Evolutionary conservation across 352 stramenopile genomes (phyloP).

Genomic region (Aphanomyces euteiches): DNA sequence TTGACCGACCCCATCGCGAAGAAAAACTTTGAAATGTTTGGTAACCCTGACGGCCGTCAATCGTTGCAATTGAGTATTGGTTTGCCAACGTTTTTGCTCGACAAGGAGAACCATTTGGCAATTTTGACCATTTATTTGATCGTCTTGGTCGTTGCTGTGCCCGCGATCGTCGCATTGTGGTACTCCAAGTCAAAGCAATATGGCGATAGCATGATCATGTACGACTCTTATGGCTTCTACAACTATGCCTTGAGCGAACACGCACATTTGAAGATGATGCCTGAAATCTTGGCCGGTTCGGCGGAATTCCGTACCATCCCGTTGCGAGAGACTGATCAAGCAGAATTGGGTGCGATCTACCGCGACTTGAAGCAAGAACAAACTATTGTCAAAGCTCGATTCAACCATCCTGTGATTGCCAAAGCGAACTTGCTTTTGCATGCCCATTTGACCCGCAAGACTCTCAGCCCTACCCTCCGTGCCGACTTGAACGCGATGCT

Average conservation of each 20-base stretch:
- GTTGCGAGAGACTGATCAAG: constrained; percentile 53
- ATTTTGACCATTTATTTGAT: constrained; percentile 98
- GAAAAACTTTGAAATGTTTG: constrained; percentile 98
- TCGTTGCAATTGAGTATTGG: constrained; percentile 94
- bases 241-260: constrained; percentile 96
- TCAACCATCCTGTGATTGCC: constrained; percentile 77
- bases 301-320: constrained; percentile 88
- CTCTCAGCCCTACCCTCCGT: constrained; percentile 57
- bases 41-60: constrained; percentile 98
- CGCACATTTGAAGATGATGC: constrained; percentile 92
- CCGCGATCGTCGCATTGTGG: constrained; percentile 92
- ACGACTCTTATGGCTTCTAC: constrained; percentile 99
- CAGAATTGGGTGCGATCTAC: constrained; percentile 58
- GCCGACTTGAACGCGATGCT: constrained; percentile 95
- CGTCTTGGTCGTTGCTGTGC: constrained; percentile 97
- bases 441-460: constrained; percentile 91
- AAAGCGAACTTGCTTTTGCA: constrained; percentile 92
- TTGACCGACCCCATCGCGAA: constrained; percentile 95
- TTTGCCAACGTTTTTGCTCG: constrained; percentile 95
- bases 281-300: constrained; percentile 90
- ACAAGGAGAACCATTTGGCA: constrained; percentile 97
- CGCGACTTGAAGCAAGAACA: constrained; percentile 76
- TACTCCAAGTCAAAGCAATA: constrained; percentile 98
- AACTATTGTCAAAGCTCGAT: constrained; percentile 80
- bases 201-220: constrained; percentile 99